Conservation (phyloP, 2,329 filamentous ascomycete species). For the Thielaviopsis ethacetica region DNA sequence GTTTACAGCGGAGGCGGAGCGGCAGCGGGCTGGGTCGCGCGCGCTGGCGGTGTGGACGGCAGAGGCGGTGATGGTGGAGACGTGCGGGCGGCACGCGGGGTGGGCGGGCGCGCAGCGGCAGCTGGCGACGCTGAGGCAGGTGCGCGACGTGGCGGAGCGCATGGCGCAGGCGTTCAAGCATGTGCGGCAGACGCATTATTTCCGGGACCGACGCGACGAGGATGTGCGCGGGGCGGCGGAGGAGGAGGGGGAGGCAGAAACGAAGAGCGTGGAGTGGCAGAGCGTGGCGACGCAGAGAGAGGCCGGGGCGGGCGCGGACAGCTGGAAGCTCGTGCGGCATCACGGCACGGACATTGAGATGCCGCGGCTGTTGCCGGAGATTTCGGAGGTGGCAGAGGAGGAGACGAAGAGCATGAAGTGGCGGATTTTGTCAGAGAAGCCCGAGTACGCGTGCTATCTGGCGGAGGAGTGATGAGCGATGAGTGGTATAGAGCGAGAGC, state of each 20-base stretch:
- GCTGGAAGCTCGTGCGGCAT: background rate
- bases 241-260: conserved; percentile 15
- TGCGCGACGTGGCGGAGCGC: conserved; percentile 40
- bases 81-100: background rate
- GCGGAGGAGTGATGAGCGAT: background rate
- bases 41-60: background rate
- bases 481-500: no score
- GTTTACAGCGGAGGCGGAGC: background rate
- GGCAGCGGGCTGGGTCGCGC: background rate
- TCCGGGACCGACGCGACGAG: conserved; percentile 14
- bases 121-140: conserved; percentile 37
- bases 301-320: background rate
- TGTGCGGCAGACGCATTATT: conserved; percentile 20
- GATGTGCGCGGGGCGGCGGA: conserved; percentile 17
- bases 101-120: conserved; percentile 24
- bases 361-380: background rate
- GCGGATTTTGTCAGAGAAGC: background rate
- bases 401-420: background rate
- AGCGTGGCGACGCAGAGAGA: background rate
- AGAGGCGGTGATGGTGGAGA: background rate
- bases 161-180: conserved; percentile 32
- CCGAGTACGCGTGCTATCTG: background rate
- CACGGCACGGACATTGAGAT: background rate
- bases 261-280: conserved; percentile 1
- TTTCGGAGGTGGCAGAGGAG: conserved; percentile 13